Evolutionary conservation across 306 rosid species (phyloP), one percentile per base, ranked within the genome.

Genomic region (Trifolium pratense): DNA sequence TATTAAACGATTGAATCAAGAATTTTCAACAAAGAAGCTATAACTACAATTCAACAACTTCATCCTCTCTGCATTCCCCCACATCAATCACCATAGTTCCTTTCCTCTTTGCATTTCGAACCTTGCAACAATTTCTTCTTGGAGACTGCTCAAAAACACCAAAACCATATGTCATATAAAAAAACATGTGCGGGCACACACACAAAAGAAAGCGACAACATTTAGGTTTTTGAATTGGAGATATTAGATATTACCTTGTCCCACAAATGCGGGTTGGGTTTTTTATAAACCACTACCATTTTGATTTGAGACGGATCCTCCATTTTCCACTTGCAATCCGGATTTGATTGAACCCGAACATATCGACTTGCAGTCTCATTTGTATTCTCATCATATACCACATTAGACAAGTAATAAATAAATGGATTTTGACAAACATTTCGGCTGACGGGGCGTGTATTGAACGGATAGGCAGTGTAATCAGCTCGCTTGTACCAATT

Each of bases 91-190:
- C 64, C 80, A 91, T 2, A 2, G 55, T 75, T 29, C 80, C 85
- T 26, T 84, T 77, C 80, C 71, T 82, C 74, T 81, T 76, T 1
- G 82, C 31, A 1, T 67, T 74, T 51, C 65, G 42, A 40, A 89
- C 68, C 81, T 85, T 87, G 68, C 97, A 91, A 52, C 92, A 91
- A 15, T 86, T 91, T 67, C 89, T 91, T 77, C 97, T 89, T 4
- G 94, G 89, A 62, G 92, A 67, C 97, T 91, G 84, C 20, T 23
- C 79, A 66, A 79, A 59, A 59, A 29, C 32, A 40, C 9, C 75
- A 59, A 74, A 57, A 39, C 5, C 43, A 80, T 61, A 21, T 3
- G 0, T 29, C 43, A 25, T 36, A 29, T 8, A 16, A 3, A 34
- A 6, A 1, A 3, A 8, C 4, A 17, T 4, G 34, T 0, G 8